Conservation (phyloP, 2,329 filamentous ascomycete genomes). For the Xylariaceae sp. region DNA sequence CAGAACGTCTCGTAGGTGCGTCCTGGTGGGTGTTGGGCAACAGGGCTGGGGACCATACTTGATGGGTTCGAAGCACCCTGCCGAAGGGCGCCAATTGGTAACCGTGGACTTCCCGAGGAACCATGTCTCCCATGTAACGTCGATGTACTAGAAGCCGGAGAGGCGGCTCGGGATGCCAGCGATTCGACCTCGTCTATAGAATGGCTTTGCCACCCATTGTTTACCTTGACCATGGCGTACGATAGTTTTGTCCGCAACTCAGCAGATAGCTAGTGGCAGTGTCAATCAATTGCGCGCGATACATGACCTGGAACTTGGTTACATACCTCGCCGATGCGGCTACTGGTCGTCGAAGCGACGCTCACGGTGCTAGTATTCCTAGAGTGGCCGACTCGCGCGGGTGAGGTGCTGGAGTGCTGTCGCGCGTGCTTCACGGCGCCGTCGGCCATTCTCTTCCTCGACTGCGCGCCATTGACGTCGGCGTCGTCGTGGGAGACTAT, state of each 20-base stretch:
- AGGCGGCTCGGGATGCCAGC: slow-evolving; percentile 62
- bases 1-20: slow-evolving; percentile 42
- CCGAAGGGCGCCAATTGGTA: slow-evolving; percentile 35
- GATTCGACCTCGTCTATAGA: slow-evolving; percentile 73
- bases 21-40: slow-evolving; percentile 21
- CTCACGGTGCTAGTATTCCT: slow-evolving; percentile 66
- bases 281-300: slow-evolving; percentile 18
- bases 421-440: slow-evolving; percentile 59
- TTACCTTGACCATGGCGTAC: slow-evolving; percentile 91
- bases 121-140: slow-evolving; percentile 47
- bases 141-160: slow-evolving; percentile 55
- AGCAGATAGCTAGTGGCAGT: slow-evolving; percentile 27
- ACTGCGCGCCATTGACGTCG: slow-evolving; percentile 32
- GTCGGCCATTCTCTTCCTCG: slow-evolving; percentile 71
- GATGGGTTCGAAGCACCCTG: slow-evolving; percentile 29
- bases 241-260: slow-evolving; percentile 79
- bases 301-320: slow-evolving; percentile 13
- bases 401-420: slow-evolving; percentile 41
- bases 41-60: slow-evolving; percentile 30
- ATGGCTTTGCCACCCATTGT: slow-evolving; percentile 79
- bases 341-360: slow-evolving; percentile 54
- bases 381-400: slow-evolving; percentile 52
- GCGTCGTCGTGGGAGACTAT: slow-evolving; percentile 32
- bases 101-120: slow-evolving; percentile 50
- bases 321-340: slow-evolving; percentile 72